Base-by-base conservation (phyloP, 148 eudicot species). In the Talinum fruticosum region DNA sequence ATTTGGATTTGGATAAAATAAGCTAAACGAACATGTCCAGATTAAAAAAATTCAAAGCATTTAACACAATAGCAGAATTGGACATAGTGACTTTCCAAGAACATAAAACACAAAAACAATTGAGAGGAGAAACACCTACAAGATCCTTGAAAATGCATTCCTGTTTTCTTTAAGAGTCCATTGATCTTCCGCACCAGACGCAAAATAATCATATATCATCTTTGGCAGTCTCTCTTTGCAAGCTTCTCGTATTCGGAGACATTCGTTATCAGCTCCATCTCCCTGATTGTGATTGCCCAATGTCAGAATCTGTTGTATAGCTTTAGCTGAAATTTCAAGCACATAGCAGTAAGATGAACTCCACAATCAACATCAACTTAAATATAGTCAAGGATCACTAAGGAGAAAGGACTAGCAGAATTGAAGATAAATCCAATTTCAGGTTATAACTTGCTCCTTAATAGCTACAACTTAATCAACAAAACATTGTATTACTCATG, bases 101-200 rank as follows among this genome's bases (percentile, higher is more conserved):
- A 8, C 47, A 8, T 41, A 77, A 14, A 33, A 53, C 28, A n/a
- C 41, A 53, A 19, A n/a, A 34, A 8, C 41, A 53, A 30, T 14
- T 3, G 18, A 30, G 49, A 69, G 59, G 73, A 51, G 61, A 74
- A 35, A 49, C 34, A 72, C 86, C 67, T 90, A 94, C 98, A 88
- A 71, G 74, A 94, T 90, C 84, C 89, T 89, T 51, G 92, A 80
- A 54, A 92, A 90, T 7, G 96, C 97, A 80, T 88, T 86, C 69
- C 88, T 87, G 71, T 94, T 94, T 77, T 94, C 96, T 76, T 85
- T 76, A 66, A 94, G 92, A 74, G 91, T 89, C 98, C 98, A 94
- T 69, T 94, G 89, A 76, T 94, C 98, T 84, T 94, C 97, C 19
- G 98, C 98, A 34, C 97, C 98, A 8, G 94, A 90, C 53, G 93